A percentile compares a stretch with the other conserved stretches of the same genome.
Conservation (phyloP, 78 protist genomes). For the Creolimax fragrantissima region DNA sequence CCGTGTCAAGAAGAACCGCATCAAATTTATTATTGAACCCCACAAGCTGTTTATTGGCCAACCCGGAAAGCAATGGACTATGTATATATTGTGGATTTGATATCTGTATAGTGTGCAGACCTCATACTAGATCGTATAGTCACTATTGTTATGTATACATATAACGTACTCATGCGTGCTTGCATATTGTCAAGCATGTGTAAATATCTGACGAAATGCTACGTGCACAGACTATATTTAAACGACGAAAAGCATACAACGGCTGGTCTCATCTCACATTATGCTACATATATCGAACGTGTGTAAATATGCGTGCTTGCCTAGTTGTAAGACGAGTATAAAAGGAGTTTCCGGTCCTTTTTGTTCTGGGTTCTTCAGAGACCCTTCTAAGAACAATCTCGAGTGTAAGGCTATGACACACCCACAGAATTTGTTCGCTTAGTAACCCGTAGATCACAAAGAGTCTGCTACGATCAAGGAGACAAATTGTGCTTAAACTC, state of each 20-base stretch:
- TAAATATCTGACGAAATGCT: no score
- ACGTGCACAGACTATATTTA: background rate
- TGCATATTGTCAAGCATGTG: no score
- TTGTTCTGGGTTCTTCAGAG: conserved; percentile 17
- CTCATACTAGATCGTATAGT: background rate
- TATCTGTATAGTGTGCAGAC: background rate
- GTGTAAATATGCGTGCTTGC: background rate
- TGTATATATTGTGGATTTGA: background rate
- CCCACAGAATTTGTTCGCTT: conserved; percentile 21
- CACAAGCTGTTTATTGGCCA: background rate
- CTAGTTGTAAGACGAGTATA: background rate
- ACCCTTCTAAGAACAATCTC: conserved; percentile 23
- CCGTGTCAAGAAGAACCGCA: background rate
- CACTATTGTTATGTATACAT: background rate
- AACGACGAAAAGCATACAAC: background rate
- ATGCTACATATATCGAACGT: background rate
- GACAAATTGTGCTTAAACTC: no score
- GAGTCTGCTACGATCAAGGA: background rate
- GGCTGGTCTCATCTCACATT: background rate
- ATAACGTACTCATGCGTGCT: background rate
- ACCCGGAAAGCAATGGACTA: conserved; percentile 37
- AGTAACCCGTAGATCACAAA: background rate
- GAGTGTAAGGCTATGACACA: conserved; percentile 37
- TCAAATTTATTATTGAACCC: conserved; percentile 19
- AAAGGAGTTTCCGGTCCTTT: background rate